Evolutionary conservation across 352 stramenopile genomes (phyloP).

Genomic region (Plasmopara viticola): DNA sequence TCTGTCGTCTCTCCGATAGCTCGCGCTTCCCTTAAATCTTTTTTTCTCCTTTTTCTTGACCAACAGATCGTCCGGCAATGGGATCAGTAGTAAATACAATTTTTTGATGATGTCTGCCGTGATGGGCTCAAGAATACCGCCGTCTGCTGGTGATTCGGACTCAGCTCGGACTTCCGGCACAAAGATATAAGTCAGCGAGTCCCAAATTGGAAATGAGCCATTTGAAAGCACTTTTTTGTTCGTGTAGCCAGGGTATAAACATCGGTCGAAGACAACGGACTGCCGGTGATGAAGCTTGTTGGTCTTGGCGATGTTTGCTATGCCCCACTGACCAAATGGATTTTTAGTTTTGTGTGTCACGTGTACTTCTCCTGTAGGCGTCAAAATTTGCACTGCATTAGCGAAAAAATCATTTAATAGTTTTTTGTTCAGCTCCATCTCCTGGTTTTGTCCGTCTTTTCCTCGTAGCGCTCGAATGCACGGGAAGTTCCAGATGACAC

Average conservation of each 20-base stretch:
- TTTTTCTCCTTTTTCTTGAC: constrained; percentile 42
- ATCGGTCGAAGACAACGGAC: constrained; percentile 91
- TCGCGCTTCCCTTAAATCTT: too few species aligned
- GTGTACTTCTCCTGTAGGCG: constrained; percentile 82
- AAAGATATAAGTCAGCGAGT: constrained; percentile 94
- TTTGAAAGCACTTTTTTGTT: constrained; percentile 95
- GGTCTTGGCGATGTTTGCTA: constrained; percentile 52
- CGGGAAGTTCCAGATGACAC: constrained; percentile 96
- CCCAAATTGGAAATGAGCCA: constrained; percentile 94
- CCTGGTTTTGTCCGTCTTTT: constrained; percentile 94
- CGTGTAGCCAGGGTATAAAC: constrained; percentile 88
- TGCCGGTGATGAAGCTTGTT: constrained; percentile 49
- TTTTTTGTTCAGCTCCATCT: constrained; percentile 93
- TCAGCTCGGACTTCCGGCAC: constrained; percentile 25
- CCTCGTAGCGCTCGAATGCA: constrained; percentile 86
- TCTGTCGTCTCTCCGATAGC: too few species aligned
- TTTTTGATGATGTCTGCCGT: constrained; percentile 59
- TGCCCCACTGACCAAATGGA: constrained; percentile 84
- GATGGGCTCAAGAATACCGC: constrained; percentile 19
- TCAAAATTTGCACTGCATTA: constrained; percentile 45
- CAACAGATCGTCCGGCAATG: constrained; percentile 48
- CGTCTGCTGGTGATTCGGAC: constrained; percentile 7
- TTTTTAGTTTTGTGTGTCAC: constrained; percentile 96
- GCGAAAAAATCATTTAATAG: constrained; percentile 88
- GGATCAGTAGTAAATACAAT: constrained; percentile 58